phyloP scores from a whole-genome alignment of 2,329 filamentous ascomycete genomes.

The Penicillium sp. region DNA sequence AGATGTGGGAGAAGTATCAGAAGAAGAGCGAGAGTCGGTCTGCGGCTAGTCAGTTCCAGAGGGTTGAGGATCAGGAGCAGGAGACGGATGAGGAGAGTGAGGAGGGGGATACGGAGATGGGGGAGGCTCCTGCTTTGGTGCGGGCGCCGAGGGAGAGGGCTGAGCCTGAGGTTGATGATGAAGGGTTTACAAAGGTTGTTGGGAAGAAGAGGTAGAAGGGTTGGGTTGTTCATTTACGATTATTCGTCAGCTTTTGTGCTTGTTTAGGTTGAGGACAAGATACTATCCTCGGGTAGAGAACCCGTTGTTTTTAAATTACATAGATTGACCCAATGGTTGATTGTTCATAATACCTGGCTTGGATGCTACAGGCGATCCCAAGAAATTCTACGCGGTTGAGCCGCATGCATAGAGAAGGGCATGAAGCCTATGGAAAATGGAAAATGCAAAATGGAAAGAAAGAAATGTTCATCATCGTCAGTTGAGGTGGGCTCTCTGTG shows the following conservation, averaged over 20 bases:
- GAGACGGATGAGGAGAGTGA: slow-evolving; percentile 55
- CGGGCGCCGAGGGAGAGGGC: slow-evolving; percentile 58
- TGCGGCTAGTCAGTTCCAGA: slow-evolving; percentile 36
- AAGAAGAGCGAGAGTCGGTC: slow-evolving; percentile 37
- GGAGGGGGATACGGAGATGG: slow-evolving; percentile 60
- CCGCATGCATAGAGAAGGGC: slow-evolving; percentile 21
- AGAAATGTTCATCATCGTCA: slow-evolving; percentile 36
- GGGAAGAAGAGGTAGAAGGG: slow-evolving; percentile 53
- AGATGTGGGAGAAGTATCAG: slow-evolving; percentile 52
- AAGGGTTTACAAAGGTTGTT: slow-evolving; percentile 74
- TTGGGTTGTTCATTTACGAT: not conserved
- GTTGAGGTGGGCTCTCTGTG: slow-evolving; percentile 23
- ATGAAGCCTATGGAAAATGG: slow-evolving; percentile 26
- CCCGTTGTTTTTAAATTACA: slow-evolving; percentile 7
- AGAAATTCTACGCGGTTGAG: slow-evolving; percentile 6
- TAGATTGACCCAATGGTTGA: slow-evolving; percentile 4
- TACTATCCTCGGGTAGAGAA: slow-evolving; percentile 2
- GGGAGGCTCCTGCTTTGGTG: slow-evolving; percentile 63
- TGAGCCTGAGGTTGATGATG: slow-evolving; percentile 71
- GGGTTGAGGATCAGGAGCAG: slow-evolving; percentile 49
- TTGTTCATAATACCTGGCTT: not conserved
- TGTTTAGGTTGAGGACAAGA: not conserved
- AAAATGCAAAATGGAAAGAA: slow-evolving; percentile 13
- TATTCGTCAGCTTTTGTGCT: not conserved
- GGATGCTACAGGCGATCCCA: not conserved